Percentiles rank a stretch among this genome's conserved stretches.
Evolutionary conservation across 2,329 filamentous ascomycete genomes (phyloP).

Genomic region (Aspergillus fructus): DNA sequence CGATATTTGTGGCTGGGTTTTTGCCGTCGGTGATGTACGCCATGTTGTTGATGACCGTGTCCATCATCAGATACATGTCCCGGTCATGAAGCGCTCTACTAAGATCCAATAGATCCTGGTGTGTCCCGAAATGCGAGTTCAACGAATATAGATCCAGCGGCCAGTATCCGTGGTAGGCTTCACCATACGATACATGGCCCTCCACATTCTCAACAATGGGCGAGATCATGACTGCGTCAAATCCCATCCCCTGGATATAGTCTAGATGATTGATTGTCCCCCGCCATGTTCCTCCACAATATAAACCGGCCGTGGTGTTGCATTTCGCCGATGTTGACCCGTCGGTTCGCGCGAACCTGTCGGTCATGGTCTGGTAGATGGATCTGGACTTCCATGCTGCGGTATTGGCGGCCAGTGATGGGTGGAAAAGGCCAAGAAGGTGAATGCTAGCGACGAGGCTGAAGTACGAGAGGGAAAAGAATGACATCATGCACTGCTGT

Average conservation of each 20-base stretch:
- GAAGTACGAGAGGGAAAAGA: neutral
- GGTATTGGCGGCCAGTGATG: conserved; percentile 24
- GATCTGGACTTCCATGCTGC: conserved; percentile 42
- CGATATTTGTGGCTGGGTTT: conserved; percentile 23
- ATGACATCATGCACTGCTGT: neutral
- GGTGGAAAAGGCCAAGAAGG: neutral
- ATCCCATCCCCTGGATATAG: conserved; percentile 52
- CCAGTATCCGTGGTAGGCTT: conserved; percentile 55
- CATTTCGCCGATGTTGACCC: conserved; percentile 34
- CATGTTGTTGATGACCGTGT: conserved; percentile 54
- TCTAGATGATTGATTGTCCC: conserved; percentile 50
- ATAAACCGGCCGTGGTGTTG: conserved; percentile 32
- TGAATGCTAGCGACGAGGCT: neutral
- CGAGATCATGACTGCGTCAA: conserved; percentile 48
- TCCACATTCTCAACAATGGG: conserved; percentile 44
- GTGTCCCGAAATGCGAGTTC: conserved; percentile 51
- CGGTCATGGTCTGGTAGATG: conserved; percentile 50
- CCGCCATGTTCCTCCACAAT: conserved; percentile 54
- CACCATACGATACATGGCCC: conserved; percentile 39
- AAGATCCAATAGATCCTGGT: conserved; percentile 48
- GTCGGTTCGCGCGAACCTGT: conserved; percentile 46
- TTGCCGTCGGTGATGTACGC: conserved; percentile 32
- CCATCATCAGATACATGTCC: conserved; percentile 55
- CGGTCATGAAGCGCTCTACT: conserved; percentile 45
- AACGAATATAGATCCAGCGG: conserved; percentile 48